Evolutionary conservation across 306 rosid species (phyloP).

Genomic region (Arachis stenosperma): DNA sequence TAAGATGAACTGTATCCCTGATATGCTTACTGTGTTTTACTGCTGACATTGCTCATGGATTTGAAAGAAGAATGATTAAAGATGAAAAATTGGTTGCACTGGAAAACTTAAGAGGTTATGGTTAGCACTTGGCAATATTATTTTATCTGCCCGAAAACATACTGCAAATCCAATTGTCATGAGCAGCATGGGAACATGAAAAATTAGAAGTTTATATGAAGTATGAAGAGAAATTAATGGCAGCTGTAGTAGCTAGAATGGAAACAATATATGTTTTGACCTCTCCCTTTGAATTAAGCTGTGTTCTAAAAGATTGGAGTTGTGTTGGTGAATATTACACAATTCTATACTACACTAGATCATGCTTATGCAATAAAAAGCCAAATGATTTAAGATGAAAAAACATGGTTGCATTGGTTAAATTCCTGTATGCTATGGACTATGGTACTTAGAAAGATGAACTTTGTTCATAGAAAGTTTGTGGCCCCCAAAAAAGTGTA

Average conservation of each 20-base stretch:
- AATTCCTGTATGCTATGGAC: background rate
- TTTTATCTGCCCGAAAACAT: constrained; percentile 4
- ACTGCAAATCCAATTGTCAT: background rate
- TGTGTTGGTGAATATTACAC: background rate
- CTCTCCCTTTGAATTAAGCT: constrained; percentile 8
- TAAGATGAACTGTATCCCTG: background rate
- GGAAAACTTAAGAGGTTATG: background rate
- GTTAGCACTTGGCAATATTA: constrained; percentile 10
- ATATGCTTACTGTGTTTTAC: background rate
- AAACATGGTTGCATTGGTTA: constrained; percentile 3
- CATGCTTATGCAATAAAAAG: background rate
- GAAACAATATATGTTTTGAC: background rate
- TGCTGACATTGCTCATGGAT: background rate
- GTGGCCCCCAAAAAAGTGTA: background rate
- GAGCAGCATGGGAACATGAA: background rate
- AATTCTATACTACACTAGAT: constrained; percentile 2
- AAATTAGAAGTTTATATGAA: background rate
- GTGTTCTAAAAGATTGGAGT: background rate
- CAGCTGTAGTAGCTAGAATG: background rate
- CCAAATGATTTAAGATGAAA: background rate
- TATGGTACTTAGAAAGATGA: background rate
- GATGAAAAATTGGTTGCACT: background rate
- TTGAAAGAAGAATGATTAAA: background rate
- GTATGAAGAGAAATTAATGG: background rate
- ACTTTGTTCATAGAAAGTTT: constrained; percentile 16